phyloP scores from a whole-genome alignment of 306 rosid species.

The Cicer pinnatifidum region DNA sequence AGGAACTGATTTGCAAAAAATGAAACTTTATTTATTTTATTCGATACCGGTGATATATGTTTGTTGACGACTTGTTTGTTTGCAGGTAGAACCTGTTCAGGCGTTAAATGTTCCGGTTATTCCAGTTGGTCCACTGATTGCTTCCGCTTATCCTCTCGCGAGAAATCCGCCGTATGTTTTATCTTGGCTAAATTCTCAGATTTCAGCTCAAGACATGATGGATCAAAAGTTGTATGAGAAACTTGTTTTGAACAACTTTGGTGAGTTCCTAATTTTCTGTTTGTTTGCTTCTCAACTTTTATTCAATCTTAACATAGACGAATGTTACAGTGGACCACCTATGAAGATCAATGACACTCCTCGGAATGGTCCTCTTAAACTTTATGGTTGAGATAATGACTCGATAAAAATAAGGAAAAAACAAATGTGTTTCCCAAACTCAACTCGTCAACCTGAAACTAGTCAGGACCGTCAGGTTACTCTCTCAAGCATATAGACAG shows the following conservation, averaged over 20 bases:
- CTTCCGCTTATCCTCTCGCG: constrained; percentile 63
- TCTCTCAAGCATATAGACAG: too few relatives aligned
- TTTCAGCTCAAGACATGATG: constrained; percentile 83
- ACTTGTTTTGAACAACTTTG: constrained; percentile 76
- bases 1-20: constrained; percentile 29
- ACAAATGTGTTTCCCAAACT: too few relatives aligned
- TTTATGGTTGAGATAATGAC: too few relatives aligned
- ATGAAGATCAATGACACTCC: too few relatives aligned
- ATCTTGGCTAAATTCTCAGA: constrained; percentile 75
- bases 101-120: constrained; percentile 74
- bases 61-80: constrained; percentile 16
- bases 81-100: constrained; percentile 71
- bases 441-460: too few relatives aligned
- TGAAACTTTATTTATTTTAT: not conserved
- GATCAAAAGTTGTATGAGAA: constrained; percentile 65
- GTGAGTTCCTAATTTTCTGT: constrained; percentile 51
- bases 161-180: constrained; percentile 58
- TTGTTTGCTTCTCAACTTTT: constrained; percentile 9
- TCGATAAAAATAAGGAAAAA: too few relatives aligned
- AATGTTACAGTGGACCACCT: too few relatives aligned
- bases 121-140: constrained; percentile 71
- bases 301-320: not conserved
- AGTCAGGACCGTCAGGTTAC: too few relatives aligned
- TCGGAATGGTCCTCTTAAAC: too few relatives aligned
- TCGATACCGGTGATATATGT: too few relatives aligned